Evolutionary conservation across 306 rosid species (phyloP), one percentile per base, ranked within the genome.

Genomic region (Inga oerstediana): DNA sequence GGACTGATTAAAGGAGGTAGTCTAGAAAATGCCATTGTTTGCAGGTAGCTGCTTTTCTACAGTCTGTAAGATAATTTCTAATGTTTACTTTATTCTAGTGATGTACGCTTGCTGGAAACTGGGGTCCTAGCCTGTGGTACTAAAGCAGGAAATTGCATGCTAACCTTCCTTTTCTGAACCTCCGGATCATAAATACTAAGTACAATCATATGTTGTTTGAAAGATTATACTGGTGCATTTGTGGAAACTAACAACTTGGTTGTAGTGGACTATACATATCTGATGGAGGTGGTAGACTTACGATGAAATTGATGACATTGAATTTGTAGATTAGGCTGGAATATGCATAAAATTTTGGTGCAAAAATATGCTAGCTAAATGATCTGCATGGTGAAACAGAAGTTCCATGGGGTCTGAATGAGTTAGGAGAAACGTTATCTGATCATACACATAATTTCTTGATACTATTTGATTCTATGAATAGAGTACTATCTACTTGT

Each of bases 1-100:
- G 98, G 98, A 86, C 92, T 95, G 77, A 92, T 93, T 79, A 92
- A 82, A 87, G 98, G 98, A 17, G 98, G 98, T 76, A 88, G 91
- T 22, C 86, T 90, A 73, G 91, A 92, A 82, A 92, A 93, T 88
- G 97, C 98, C 76, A 79, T 95, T 76, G 93, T 95, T 72, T 93
- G 98, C 81, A 91, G 99, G 98, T 93, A 87, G 84, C 71, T 82
- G 43, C 81, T 72, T 81, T 12, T 64, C 74, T 84, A 64, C 48
- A 66, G 12, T n/a, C 48, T 76, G 56, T 67, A 52, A 34, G 46
- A 75, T 37, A 48, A 66, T 13, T 66, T 61, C n/a, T 39, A 22
- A n/a, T 35, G 13, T 41, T 58, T 76, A 10, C 69, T 73, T 44
- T 15, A 12, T 65, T 32, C 30, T 59, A 61, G 77, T 22, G 76